phyloP scores from a whole-genome alignment of 2,329 filamentous ascomycete species.

The Aspergillus piperis region DNA sequence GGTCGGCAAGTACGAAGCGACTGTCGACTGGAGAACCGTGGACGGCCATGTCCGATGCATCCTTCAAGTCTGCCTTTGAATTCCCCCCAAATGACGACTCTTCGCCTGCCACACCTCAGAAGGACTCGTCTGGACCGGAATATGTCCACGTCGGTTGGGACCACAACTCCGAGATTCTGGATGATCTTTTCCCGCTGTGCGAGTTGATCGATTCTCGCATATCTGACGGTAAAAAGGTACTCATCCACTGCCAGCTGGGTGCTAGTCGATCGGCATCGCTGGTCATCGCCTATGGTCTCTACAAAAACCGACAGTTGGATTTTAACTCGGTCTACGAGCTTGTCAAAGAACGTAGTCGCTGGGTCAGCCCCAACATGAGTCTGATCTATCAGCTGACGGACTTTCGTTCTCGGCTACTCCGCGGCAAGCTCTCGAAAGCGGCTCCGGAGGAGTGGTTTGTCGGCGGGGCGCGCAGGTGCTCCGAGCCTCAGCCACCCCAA shows the following conservation, averaged over 20 bases:
- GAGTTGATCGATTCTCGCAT: conserved; percentile 63
- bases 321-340: conserved; percentile 67
- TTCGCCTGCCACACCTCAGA: conserved; percentile 34
- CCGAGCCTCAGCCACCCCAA: conserved; percentile 32
- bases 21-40: conserved; percentile 43
- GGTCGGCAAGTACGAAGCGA: conserved; percentile 36
- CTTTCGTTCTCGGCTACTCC: conserved; percentile 52
- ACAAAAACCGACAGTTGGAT: conserved; percentile 62
- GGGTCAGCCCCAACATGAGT: conserved; percentile 70
- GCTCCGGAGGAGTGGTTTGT: conserved; percentile 41
- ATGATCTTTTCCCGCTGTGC: conserved; percentile 61
- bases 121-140: conserved; percentile 52
- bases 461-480: conserved; percentile 28
- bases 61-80: conserved; percentile 54
- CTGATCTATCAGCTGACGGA: conserved; percentile 69
- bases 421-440: conserved; percentile 33
- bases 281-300: conserved; percentile 66
- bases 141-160: conserved; percentile 68
- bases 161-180: conserved; percentile 67
- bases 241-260: conserved; percentile 66
- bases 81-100: conserved; percentile 35
- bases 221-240: conserved; percentile 58
- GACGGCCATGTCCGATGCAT: conserved; percentile 48
- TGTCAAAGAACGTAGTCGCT: conserved; percentile 65
- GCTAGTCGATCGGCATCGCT: conserved; percentile 67